Evolutionary conservation across 1,139 yeast species (phyloP), one percentile per base, ranked within the genome.

Genomic region (Pichia sorboxylosa): DNA sequence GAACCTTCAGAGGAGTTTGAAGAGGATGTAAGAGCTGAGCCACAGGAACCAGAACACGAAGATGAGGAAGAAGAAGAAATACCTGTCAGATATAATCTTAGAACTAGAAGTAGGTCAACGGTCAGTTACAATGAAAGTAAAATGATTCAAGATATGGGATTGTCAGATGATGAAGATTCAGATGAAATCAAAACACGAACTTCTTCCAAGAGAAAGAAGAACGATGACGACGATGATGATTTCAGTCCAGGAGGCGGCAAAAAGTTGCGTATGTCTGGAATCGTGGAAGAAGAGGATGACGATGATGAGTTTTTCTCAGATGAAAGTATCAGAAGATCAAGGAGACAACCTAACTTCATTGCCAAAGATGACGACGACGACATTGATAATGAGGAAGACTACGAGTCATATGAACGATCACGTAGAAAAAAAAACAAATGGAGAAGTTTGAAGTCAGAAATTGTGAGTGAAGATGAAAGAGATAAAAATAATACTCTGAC

Each of bases 11-110:
- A 42, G 33, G 49, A 46, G 31, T 45, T 34, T 17, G 49, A 46
- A 28, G 41, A 38, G 17, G 48, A 44, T 22, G 13, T 40, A 11
- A 46, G 41, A 11, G 22, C 8, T 20, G 14, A 23, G 13, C 25
- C 25, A 23, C n/a, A 13, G 6, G 25, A 10, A 13, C n/a, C 9
- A 14, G 19, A 20, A n/a, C 5, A 13, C 13, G 21, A 14, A 13
- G 24, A 4, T 14, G 61, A 50, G 1, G 61, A 54, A 8, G 63
- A 55, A 3, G 63, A 56, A 11, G 66, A 58, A 19, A 19, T n/a
- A n/a, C n/a, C n/a, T n/a, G n/a, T 13, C 63, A 49, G 6, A 26
- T 39, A 6, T 52, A 43, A 27, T 33, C 45, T 30, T 50, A 37
- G 48, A 32, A 46, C 44, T 33, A 49, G 53, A 32, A 36, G 44